Percentiles rank a stretch among this genome's conserved stretches.
phyloP scores from a whole-genome alignment of 2,329 filamentous ascomycete genomes.

The Diaporthe velutina region DNA sequence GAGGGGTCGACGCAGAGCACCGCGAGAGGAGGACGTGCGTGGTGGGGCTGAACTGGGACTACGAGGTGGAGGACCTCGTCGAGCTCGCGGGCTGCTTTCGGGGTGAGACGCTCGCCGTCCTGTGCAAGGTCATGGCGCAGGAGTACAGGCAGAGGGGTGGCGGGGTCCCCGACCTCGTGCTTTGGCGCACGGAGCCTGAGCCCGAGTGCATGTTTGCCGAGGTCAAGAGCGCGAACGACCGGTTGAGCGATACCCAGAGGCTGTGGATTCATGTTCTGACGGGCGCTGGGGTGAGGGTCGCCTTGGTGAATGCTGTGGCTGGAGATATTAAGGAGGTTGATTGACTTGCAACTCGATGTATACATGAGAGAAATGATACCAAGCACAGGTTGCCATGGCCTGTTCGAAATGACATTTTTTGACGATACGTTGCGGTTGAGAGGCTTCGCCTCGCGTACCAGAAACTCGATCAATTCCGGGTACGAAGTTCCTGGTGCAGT shows the following conservation, averaged over 20 bases:
- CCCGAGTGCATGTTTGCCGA: conserved; percentile 81
- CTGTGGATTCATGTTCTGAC: conserved; percentile 97
- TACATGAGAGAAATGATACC: background rate
- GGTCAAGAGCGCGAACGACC: conserved; percentile 89
- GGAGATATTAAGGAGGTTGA: conserved; percentile 62
- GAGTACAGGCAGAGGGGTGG: conserved; percentile 90
- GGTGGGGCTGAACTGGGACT: conserved; percentile 94
- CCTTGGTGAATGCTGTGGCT: conserved; percentile 77
- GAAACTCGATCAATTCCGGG: too few species aligned
- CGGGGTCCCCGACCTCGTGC: conserved; percentile 91
- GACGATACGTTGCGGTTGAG: too few species aligned
- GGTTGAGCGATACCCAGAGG: conserved; percentile 93
- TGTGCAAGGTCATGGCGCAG: conserved; percentile 96
- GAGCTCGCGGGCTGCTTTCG: conserved; percentile 85
- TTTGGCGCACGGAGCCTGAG: conserved; percentile 74
- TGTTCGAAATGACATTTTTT: background rate
- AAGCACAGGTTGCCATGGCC: background rate
- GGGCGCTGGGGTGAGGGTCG: conserved; percentile 86
- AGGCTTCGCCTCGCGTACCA: too few species aligned
- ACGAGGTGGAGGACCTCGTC: conserved; percentile 80
- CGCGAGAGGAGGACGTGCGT: conserved; percentile 82
- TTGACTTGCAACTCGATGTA: conserved; percentile 41
- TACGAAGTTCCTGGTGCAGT: background rate
- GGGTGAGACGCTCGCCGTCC: conserved; percentile 81
- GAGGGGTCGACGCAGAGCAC: conserved; percentile 76